Conservation (phyloP, 768 basidiomycete species). For the Calocybe indica region DNA sequence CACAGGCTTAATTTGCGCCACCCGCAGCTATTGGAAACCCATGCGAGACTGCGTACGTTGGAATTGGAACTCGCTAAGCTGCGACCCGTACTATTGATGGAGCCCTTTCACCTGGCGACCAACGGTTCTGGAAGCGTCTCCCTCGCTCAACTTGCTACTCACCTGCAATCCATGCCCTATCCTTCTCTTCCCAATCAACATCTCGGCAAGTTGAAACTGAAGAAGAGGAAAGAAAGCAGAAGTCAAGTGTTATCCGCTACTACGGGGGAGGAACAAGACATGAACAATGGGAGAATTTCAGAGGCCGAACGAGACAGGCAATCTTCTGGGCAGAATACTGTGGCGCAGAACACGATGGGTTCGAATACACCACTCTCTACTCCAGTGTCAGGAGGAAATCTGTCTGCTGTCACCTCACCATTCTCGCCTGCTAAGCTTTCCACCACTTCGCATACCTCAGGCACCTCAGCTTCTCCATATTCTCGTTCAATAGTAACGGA, state of each 20-base stretch:
- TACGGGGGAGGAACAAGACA: constrained; percentile 5
- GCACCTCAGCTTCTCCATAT: too few species aligned
- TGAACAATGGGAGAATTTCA: background rate
- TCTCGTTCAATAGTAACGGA: too few species aligned
- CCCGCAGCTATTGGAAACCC: constrained; percentile 52
- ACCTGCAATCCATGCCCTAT: constrained; percentile 18
- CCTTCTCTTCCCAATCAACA: constrained; percentile 14
- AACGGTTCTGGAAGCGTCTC: constrained; percentile 13
- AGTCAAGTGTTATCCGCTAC: constrained; percentile 8
- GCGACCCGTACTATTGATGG: constrained; percentile 64
- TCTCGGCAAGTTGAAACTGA: constrained; percentile 16
- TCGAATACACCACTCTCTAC: too few species aligned
- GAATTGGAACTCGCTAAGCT: constrained; percentile 63
- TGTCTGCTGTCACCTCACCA: too few species aligned
- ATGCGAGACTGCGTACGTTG: constrained; percentile 44
- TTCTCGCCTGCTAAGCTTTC: too few species aligned
- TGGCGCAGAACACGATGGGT: too few species aligned
- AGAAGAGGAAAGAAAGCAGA: constrained; percentile 15
- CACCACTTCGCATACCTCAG: too few species aligned
- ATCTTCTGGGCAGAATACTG: background rate
- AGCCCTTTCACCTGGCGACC: constrained; percentile 30
- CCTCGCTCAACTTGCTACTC: constrained; percentile 15
- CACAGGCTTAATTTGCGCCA: background rate
- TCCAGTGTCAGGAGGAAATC: too few species aligned
- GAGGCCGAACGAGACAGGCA: background rate